A percentile compares a stretch with the other conserved stretches of the same genome.
Conservation (phyloP, 1,284 basidiomycete species). For the Naganishia sp. region DNA sequence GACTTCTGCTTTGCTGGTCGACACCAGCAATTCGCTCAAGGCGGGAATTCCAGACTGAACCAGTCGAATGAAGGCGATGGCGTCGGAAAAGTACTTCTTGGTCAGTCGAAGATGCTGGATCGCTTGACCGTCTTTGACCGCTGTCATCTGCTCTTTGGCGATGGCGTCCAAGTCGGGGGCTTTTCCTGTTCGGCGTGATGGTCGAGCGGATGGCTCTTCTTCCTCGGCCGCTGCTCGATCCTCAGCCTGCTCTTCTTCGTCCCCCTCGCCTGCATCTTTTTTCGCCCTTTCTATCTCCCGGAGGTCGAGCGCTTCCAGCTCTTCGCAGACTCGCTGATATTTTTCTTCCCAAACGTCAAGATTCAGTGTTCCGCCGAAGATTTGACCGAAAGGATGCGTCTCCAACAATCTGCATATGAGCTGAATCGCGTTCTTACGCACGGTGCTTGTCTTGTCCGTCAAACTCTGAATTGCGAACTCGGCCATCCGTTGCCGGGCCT, state of each 20-base stretch:
- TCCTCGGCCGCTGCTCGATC: constrained; percentile 57
- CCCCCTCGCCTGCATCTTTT: constrained; percentile 53
- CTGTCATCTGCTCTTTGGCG: constrained; percentile 65
- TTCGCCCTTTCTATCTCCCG: constrained; percentile 55
- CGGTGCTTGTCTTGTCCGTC: constrained; percentile 86
- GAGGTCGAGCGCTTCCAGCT: constrained; percentile 64
- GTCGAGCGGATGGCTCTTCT: constrained; percentile 35
- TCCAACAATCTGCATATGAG: constrained; percentile 75
- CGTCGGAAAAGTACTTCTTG: constrained; percentile 86
- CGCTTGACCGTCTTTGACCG: constrained; percentile 64
- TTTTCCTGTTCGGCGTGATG: constrained; percentile 11
- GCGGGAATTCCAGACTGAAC: constrained; percentile 77
- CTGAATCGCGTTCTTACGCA: constrained; percentile 79
- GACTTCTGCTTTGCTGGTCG: constrained; percentile 89
- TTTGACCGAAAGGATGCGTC: constrained; percentile 85
- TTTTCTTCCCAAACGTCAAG: constrained; percentile 72
- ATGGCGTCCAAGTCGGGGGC: constrained; percentile 60
- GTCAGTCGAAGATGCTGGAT: constrained; percentile 70
- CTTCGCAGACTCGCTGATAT: constrained; percentile 61
- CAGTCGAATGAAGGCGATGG: constrained; percentile 78
- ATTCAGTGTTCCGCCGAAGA: constrained; percentile 81
- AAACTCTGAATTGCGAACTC: constrained; percentile 74
- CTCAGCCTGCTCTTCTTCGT: constrained; percentile 53
- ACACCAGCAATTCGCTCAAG: constrained; percentile 77
- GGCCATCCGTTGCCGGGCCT: constrained; percentile 77